Evolutionary conservation across 2,329 filamentous ascomycete genomes (phyloP).

Genomic region (Ophiostoma novo-ulmi): DNA sequence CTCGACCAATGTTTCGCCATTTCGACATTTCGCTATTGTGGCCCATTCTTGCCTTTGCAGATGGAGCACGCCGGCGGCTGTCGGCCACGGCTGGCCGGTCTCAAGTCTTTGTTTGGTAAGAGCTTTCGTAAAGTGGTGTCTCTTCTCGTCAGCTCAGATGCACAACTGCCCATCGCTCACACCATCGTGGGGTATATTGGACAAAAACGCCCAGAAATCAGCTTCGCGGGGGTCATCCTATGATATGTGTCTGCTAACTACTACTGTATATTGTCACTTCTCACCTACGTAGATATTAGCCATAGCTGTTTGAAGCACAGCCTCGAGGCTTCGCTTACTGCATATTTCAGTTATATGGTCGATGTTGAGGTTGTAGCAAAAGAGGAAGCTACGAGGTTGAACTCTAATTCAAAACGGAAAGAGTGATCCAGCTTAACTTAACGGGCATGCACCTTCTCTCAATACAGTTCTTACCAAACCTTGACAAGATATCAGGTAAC

Average conservation of each 20-base stretch:
- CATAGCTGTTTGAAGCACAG: not conserved
- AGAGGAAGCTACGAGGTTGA: not conserved
- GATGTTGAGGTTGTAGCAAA: not conserved
- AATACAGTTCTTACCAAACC: not conserved
- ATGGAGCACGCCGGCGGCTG: constrained; percentile 12
- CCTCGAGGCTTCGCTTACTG: not conserved
- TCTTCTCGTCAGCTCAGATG: not conserved
- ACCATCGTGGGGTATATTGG: constrained; percentile 11
- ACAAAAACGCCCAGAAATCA: not conserved
- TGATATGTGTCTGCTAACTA: not conserved
- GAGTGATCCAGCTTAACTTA: not conserved
- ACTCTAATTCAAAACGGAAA: not conserved
- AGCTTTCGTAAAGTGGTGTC: not conserved
- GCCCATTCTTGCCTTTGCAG: not conserved
- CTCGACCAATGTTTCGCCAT: constrained; percentile 19
- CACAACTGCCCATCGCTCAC: not conserved
- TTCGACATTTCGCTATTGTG: constrained; percentile 3
- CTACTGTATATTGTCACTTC: no score
- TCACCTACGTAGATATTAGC: no score
- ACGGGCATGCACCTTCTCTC: not conserved
- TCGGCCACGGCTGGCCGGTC: constrained; percentile 1
- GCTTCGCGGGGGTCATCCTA: not conserved
- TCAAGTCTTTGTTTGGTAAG: not conserved
- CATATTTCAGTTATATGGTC: not conserved
- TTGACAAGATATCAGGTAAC: not conserved